These are phyloP conservation scores for Candida tetrigidarum DNA, from an alignment of 1,139 yeast genomes.

Conservation along the genomic window DNA sequence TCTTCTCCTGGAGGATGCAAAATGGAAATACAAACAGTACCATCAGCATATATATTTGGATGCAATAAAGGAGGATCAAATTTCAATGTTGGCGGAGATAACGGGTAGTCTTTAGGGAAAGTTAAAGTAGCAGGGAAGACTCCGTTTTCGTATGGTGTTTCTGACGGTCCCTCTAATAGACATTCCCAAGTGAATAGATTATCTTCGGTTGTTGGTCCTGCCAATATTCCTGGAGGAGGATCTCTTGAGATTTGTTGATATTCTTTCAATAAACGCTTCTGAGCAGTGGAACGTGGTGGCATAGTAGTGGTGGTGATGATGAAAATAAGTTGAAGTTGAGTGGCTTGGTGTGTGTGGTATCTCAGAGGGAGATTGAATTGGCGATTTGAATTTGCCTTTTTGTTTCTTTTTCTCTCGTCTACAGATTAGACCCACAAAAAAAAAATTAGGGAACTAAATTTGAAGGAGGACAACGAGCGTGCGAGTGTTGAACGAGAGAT, in stretches of 20 bases:
- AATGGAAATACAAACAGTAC: slow-evolving; percentile 94
- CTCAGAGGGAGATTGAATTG: no score
- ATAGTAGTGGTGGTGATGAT: slow-evolving; percentile 20
- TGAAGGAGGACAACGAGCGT: no score
- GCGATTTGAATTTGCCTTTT: no score
- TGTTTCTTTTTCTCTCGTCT: no score
- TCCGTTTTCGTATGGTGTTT: slow-evolving; percentile 92
- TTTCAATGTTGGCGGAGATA: slow-evolving; percentile 85
- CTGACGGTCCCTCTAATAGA: slow-evolving; percentile 90
- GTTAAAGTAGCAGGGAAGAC: slow-evolving; percentile 80
- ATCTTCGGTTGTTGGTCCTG: slow-evolving; percentile 86
- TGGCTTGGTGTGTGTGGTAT: no score
- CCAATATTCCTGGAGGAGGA: slow-evolving; percentile 94
- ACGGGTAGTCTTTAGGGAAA: slow-evolving; percentile 92
- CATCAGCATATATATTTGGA: slow-evolving; percentile 93
- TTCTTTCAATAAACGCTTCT: slow-evolving; percentile 83
- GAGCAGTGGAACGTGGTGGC: slow-evolving; percentile 72
- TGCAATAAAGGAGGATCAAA: slow-evolving; percentile 88
- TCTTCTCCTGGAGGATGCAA: slow-evolving; percentile 97
- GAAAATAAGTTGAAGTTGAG: neutral
- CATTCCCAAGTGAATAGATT: slow-evolving; percentile 92
- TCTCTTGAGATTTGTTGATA: slow-evolving; percentile 83
- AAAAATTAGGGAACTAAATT: no score
- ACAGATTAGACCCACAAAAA: no score
- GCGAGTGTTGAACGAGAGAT: no score